Evolutionary conservation across 2,329 filamentous ascomycete species (phyloP).

Genomic region (Metarhizium brunneum): DNA sequence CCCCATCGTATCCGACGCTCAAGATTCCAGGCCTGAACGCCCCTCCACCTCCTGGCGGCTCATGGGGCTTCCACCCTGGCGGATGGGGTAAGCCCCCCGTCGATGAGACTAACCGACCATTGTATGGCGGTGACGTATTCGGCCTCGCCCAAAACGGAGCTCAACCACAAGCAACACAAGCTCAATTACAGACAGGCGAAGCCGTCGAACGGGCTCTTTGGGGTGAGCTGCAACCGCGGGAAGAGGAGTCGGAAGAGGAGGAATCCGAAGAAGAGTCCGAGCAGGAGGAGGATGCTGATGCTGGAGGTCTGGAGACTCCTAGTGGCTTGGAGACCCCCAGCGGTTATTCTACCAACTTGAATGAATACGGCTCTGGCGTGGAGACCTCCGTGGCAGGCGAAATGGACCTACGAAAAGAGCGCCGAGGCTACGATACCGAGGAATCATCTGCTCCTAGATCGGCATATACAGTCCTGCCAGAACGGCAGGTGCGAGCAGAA

Average conservation of each 20-base stretch:
- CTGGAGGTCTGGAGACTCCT: conserved; percentile 62
- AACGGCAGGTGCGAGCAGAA: conserved; percentile 74
- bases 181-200: conserved; percentile 48
- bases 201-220: conserved; percentile 80
- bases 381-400: conserved; percentile 74
- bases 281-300: conserved; percentile 47
- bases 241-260: conserved; percentile 66
- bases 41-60: conserved; percentile 76
- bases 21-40: conserved; percentile 93
- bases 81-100: conserved; percentile 94
- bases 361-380: conserved; percentile 63
- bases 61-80: conserved; percentile 92
- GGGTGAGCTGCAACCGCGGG: conserved; percentile 80
- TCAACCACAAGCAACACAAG: conserved; percentile 27
- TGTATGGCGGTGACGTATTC: conserved; percentile 93
- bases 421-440: conserved; percentile 80
- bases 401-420: conserved; percentile 79
- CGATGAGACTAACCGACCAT: conserved; percentile 82
- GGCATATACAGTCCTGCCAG: conserved; percentile 83
- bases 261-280: conserved; percentile 25
- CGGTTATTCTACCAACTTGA: conserved; percentile 70
- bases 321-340: conserved; percentile 72
- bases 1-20: conserved; percentile 89
- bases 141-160: conserved; percentile 52
- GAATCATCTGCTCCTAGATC: conserved; percentile 64